These are phyloP conservation scores for Puccinia novopanici DNA, from an alignment of 1,284 basidiomycete genomes.

Conservation along the genomic window DNA sequence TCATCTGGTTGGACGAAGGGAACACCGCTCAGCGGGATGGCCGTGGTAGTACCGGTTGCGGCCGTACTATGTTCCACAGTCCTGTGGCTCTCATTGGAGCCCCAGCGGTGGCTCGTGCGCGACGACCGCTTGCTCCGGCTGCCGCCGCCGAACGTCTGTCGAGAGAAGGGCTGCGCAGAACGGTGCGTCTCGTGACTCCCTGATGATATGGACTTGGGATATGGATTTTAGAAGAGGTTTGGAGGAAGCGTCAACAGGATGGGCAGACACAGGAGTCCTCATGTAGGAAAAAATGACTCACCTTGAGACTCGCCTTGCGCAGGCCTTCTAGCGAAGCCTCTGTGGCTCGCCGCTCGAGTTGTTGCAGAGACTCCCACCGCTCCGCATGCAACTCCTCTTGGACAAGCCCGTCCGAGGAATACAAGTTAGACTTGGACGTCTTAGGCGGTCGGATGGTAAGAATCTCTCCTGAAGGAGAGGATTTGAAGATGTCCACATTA, in stretches of 20 bases:
- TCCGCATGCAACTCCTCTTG: constrained; percentile 22
- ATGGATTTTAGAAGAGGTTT: neutral
- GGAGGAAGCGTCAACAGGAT: too few species aligned
- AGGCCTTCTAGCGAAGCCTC: constrained; percentile 45
- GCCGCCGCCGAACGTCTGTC: neutral
- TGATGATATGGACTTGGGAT: constrained; percentile 16
- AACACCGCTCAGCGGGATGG: neutral
- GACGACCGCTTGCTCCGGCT: neutral
- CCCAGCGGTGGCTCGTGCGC: neutral
- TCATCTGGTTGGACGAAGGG: constrained; percentile 1
- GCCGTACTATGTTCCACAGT: neutral
- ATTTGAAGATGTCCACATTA: constrained; percentile 17
- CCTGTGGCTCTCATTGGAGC: constrained; percentile 31
- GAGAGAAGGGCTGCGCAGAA: constrained; percentile 4
- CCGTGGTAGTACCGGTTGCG: too few species aligned
- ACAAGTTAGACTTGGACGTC: neutral
- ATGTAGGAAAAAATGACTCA: neutral
- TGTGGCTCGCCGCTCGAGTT: constrained; percentile 43
- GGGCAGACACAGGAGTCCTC: neutral
- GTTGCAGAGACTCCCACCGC: constrained; percentile 37
- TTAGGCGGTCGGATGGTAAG: neutral
- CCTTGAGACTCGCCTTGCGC: constrained; percentile 37
- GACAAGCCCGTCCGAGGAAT: neutral
- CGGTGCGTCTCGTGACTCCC: constrained; percentile 4
- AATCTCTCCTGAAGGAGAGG: neutral